These are phyloP conservation scores for Akanthomyces dipterigenus DNA, from an alignment of 2,329 filamentous ascomycete species.

Conservation along the genomic window DNA sequence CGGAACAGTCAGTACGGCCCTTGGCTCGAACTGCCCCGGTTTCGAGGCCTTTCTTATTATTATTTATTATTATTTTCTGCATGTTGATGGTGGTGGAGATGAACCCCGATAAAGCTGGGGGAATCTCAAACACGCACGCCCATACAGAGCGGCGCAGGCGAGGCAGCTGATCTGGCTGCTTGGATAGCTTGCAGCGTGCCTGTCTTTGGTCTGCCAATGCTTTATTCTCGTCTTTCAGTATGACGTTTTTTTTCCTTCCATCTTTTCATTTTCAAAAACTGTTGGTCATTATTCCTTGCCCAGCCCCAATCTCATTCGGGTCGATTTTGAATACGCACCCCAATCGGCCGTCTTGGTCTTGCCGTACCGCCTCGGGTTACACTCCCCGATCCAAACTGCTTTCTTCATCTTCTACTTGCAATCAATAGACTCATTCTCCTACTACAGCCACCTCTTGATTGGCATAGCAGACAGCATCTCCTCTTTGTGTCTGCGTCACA, in stretches of 20 bases:
- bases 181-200: not conserved
- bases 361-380: not conserved
- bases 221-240: not conserved
- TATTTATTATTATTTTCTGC: too few relatives aligned
- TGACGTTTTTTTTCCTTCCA: not conserved
- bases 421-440: too few relatives aligned
- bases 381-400: too few relatives aligned
- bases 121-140: not conserved
- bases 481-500: not conserved
- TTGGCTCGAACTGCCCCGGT: not conserved
- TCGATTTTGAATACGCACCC: not conserved
- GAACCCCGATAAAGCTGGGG: not conserved
- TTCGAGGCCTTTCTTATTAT: not conserved
- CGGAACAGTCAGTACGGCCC: not conserved
- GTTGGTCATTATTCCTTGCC: not conserved
- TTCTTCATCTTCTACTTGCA: too few relatives aligned
- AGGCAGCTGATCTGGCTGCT: not conserved
- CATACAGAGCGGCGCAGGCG: not conserved
- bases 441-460: too few relatives aligned
- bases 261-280: not conserved
- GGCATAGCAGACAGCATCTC: not conserved
- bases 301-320: not conserved
- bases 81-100: not conserved
- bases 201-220: not conserved
- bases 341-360: not conserved